phyloP scores from a whole-genome alignment of 208 protist genomes.

The Angomonas deanei region DNA sequence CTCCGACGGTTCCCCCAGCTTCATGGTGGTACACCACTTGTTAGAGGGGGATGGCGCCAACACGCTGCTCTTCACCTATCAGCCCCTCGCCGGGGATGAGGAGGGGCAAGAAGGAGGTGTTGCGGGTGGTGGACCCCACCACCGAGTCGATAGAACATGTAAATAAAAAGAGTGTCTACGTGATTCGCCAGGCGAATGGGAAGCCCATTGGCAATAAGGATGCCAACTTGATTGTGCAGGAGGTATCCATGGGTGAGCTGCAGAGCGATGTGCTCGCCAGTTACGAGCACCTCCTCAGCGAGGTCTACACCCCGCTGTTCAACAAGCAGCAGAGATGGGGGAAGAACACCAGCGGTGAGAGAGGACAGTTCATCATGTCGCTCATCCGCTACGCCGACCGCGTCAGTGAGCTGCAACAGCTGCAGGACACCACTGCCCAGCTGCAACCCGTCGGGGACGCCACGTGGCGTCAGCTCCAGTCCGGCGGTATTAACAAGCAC shows the following conservation, averaged over 20 bases:
- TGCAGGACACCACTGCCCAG: conserved; percentile 59
- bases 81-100: conserved; percentile 20
- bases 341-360: conserved; percentile 81
- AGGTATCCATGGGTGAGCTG: conserved; percentile 82
- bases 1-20: conserved; percentile 76
- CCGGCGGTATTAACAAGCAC: conserved; percentile 67
- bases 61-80: conserved; percentile 84
- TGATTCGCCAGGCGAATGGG: conserved; percentile 46
- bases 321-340: conserved; percentile 79
- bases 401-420: conserved; percentile 84
- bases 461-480: conserved; percentile 78
- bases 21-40: conserved; percentile 83
- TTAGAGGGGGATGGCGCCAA: conserved; percentile 71
- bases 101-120: conserved; percentile 39
- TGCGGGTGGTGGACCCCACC: conserved; percentile 63
- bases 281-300: conserved; percentile 85
- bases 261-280: conserved; percentile 76
- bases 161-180: conserved; percentile 77
- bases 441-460: conserved; percentile 53
- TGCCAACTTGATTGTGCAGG: conserved; percentile 65
- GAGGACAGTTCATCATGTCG: conserved; percentile 80
- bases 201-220: conserved; percentile 76
- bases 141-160: conserved; percentile 58
- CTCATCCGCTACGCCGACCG: conserved; percentile 87
- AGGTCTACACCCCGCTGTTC: conserved; percentile 90